Evolutionary conservation across 2,329 filamentous ascomycete species (phyloP), one percentile per base, ranked within the genome.

Genomic region (Clonostachys byssicola): DNA sequence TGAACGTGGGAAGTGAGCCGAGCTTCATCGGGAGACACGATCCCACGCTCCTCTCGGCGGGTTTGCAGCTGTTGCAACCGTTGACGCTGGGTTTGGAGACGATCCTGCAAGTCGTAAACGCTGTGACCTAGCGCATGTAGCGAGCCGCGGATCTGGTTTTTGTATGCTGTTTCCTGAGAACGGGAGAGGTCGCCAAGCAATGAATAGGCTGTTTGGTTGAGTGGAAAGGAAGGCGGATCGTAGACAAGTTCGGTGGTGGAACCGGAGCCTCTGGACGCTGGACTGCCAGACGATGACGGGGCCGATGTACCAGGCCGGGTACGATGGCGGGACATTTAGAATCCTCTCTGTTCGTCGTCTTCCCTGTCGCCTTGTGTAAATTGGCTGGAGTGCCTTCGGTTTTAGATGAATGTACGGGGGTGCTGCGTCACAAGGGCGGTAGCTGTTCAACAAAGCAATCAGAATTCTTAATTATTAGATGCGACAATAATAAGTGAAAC

Each of bases 21-120:
- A 34, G 62, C 53, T 51, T 72, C 66, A 3, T 67, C 66, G 2
- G 64, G 56, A 4, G 60, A 58, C 3, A 64, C 61, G 2, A 54
- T 54, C 30, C 65, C 67, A 42, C 60, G 68, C 40, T 69, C 65
- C 12, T 58, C 56, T 12, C 71, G 66, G 47, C 65, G 69, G 38
- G 65, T 56, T 5, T 51, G 60, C 14, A 62, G 47, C 9, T 53
- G 51, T 10, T 59, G 58, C 6, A 74, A 61, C 9, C 60, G 54
- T 4, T 61, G 56, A 9, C 59, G 63, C 50, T 71, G 64, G n/a
- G 62, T 58, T 33, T 60, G 60, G 3, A 73, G 53, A 6, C 63
- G 61, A 46, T 80, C 78, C 53, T 81, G 77, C 53, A 80, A 63
- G 53, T 71, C 70, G 43, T 70, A 67, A 12, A 80, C 71, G 48